A percentile compares a stretch with the other conserved stretches of the same genome.
phyloP scores from a whole-genome alignment of 371 early-diverging fungal genomes.

The Actinomortierella wolfii region DNA sequence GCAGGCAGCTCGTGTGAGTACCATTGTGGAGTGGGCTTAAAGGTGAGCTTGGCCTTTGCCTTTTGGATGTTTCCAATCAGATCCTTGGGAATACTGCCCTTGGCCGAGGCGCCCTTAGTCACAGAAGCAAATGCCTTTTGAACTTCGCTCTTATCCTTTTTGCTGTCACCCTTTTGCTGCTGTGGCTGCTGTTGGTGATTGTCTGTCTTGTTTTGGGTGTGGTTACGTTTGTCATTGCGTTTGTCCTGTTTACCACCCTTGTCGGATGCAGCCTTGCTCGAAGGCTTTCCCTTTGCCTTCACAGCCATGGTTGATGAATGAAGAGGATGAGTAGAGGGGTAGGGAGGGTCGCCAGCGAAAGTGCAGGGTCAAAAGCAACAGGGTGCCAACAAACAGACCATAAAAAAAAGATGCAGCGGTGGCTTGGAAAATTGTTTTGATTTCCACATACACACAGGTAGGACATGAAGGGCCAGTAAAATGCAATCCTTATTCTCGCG shows the following conservation, averaged over 20 bases:
- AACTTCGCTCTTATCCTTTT: slow-evolving; percentile 28
- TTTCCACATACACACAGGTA: background rate
- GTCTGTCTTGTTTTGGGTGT: slow-evolving; percentile 4
- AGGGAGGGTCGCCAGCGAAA: slow-evolving; percentile 2
- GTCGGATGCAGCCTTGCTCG: background rate
- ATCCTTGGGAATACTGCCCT: slow-evolving; percentile 43
- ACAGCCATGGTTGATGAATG: slow-evolving; percentile 10
- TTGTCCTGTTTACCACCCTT: slow-evolving; percentile 3
- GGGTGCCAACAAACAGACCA: too few relatives aligned
- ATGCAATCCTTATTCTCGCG: too few relatives aligned
- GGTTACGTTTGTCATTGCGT: slow-evolving; percentile 2
- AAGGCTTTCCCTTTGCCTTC: slow-evolving; percentile 11
- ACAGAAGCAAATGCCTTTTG: slow-evolving; percentile 43
- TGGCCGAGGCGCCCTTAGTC: slow-evolving; percentile 43
- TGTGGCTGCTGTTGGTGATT: slow-evolving; percentile 1
- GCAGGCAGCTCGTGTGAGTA: slow-evolving; percentile 48
- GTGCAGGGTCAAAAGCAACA: too few relatives aligned
- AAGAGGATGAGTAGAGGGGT: slow-evolving; percentile 4
- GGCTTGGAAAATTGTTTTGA: too few relatives aligned
- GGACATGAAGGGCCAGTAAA: too few relatives aligned
- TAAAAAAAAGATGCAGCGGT: too few relatives aligned
- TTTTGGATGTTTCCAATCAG: slow-evolving; percentile 28
- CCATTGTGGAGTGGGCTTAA: slow-evolving; percentile 64
- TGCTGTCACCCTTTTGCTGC: slow-evolving; percentile 1
- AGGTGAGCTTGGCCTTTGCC: slow-evolving; percentile 27